Percentiles rank a stretch among this genome's conserved stretches.
phyloP scores from a whole-genome alignment of 208 protist genomes.

The Trypanosoma lewisi region DNA sequence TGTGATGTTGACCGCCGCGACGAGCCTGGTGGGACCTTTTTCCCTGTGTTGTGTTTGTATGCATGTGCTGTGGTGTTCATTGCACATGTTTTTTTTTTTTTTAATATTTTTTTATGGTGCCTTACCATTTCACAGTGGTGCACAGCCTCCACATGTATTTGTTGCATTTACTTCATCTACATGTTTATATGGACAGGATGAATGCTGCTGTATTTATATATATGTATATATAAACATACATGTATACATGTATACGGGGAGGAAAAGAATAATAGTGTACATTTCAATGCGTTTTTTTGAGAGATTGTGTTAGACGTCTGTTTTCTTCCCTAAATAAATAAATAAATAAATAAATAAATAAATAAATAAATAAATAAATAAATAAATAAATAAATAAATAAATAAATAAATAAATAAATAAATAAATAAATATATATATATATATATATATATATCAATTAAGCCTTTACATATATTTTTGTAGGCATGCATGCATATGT shows the following conservation, averaged over 20 bases:
- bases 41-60: too few species aligned
- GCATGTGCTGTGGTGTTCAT: too few species aligned
- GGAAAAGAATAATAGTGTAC: background rate
- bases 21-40: background rate
- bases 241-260: background rate
- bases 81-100: conserved; percentile 16
- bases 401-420: too few species aligned
- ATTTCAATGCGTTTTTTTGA: background rate
- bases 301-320: too few species aligned
- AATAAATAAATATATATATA: background rate
- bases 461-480: background rate
- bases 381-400: too few species aligned
- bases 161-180: too few species aligned
- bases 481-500: conserved; percentile 2
- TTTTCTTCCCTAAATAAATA: too few species aligned
- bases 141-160: background rate
- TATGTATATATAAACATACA: background rate
- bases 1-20: too few species aligned
- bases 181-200: background rate
- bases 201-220: conserved; percentile 9
- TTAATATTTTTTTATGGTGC: conserved; percentile 7
- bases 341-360: too few species aligned
- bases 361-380: too few species aligned
- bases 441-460: conserved; percentile 10
- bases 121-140: background rate